Evolutionary conservation across 179 eudicot genomes (phyloP).

Genomic region (Camellia oleifera): DNA sequence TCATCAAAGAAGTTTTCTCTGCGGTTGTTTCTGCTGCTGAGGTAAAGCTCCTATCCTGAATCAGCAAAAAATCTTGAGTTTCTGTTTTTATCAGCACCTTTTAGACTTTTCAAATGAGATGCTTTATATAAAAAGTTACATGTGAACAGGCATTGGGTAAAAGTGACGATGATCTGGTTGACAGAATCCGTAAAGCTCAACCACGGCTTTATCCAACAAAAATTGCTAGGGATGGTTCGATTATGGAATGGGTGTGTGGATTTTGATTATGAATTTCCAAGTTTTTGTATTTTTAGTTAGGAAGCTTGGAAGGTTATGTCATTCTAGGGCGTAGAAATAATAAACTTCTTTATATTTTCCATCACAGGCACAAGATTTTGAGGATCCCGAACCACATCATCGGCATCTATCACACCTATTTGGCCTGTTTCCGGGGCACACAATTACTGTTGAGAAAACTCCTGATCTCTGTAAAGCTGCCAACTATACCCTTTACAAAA

Average conservation of each 20-base stretch:
- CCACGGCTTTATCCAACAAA: constrained; percentile 53
- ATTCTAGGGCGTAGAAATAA: background rate
- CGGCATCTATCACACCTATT: constrained; percentile 87
- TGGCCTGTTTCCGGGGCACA: constrained; percentile 87
- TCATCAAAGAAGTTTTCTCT: constrained; percentile 70
- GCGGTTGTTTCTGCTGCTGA: constrained; percentile 53
- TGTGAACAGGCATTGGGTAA: constrained; percentile 50
- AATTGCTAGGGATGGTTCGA: constrained; percentile 66
- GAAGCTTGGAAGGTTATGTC: background rate
- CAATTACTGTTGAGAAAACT: constrained; percentile 60
- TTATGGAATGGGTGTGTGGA: constrained; percentile 82
- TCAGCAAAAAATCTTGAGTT: background rate
- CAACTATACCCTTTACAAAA: constrained; percentile 47
- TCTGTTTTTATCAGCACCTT: background rate
- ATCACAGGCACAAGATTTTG: constrained; percentile 58
- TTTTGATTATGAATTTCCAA: background rate
- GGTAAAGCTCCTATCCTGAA: constrained; percentile 21
- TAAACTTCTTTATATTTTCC: background rate
- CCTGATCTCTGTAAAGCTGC: constrained; percentile 90
- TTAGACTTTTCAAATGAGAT: background rate
- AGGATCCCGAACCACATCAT: constrained; percentile 74
- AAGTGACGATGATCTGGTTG: constrained; percentile 47
- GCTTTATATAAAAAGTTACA: background rate
- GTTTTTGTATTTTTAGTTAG: background rate
- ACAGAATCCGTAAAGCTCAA: constrained; percentile 61